phyloP scores from a whole-genome alignment of 192 early-diverging fungal species.

The Coemansia sp. region DNA sequence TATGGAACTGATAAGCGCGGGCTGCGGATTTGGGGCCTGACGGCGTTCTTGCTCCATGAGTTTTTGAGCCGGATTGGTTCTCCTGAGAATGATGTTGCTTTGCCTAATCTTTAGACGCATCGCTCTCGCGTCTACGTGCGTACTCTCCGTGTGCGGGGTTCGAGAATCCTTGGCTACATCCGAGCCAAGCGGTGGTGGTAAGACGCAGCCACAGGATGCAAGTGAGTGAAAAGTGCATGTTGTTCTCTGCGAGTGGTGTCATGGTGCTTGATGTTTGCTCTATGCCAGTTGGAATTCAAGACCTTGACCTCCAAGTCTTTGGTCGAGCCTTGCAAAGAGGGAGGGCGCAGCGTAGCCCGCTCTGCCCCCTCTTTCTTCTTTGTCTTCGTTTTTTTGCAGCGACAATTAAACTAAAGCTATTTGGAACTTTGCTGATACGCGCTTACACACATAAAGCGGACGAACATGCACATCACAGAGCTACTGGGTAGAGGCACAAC shows the following conservation, averaged over 20 bases:
- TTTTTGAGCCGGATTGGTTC: slow-evolving; percentile 28
- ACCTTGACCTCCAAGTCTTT: neutral
- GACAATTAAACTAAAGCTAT: neutral
- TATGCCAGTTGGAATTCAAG: neutral
- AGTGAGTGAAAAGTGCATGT: no score
- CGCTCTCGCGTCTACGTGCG: neutral
- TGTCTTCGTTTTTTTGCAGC: neutral
- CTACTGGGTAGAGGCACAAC: neutral
- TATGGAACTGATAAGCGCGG: slow-evolving; percentile 58
- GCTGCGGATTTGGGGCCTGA: slow-evolving; percentile 75
- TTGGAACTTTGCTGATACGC: neutral
- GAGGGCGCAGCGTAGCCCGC: neutral
- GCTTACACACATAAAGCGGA: neutral
- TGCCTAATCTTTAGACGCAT: neutral
- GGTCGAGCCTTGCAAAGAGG: neutral
- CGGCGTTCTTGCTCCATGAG: slow-evolving; percentile 72
- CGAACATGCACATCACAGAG: neutral
- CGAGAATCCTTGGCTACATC: neutral
- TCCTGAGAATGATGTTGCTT: slow-evolving; percentile 6
- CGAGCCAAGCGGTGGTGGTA: neutral
- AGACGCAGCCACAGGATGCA: no score
- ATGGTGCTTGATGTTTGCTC: no score
- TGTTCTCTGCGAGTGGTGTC: no score
- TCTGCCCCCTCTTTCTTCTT: slow-evolving; percentile 6
- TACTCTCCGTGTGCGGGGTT: neutral